Percentiles rank a stretch among this genome's conserved stretches.
These are phyloP conservation scores for Aureobasidium mangrovei DNA, from an alignment of 2,329 filamentous ascomycete species.

Conservation along the genomic window DNA sequence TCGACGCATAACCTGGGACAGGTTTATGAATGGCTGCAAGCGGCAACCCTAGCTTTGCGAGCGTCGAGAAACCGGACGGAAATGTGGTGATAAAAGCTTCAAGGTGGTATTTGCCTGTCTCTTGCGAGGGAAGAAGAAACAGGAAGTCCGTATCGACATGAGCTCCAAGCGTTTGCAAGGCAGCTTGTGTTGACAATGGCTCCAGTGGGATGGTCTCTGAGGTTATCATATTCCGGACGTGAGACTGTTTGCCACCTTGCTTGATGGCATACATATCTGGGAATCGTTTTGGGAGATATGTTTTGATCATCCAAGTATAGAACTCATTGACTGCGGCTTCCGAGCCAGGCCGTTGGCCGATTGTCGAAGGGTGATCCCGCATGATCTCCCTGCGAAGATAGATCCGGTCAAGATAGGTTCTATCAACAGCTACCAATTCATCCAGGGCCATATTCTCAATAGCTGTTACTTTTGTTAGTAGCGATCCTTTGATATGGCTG, in stretches of 20 bases:
- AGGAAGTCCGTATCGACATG: slow-evolving; percentile 54
- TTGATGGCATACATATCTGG: slow-evolving; percentile 37
- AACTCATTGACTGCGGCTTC: slow-evolving; percentile 45
- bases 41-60: slow-evolving; percentile 44
- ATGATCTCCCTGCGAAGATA: slow-evolving; percentile 42
- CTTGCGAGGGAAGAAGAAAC: slow-evolving; percentile 42
- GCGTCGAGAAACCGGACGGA: slow-evolving; percentile 50
- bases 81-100: slow-evolving; percentile 49
- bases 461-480: slow-evolving; percentile 30
- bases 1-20: slow-evolving; percentile 49
- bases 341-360: slow-evolving; percentile 31
- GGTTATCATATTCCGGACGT: slow-evolving; percentile 40
- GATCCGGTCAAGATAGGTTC: slow-evolving; percentile 47
- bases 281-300: slow-evolving; percentile 50
- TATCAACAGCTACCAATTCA: slow-evolving; percentile 51
- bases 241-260: background rate
- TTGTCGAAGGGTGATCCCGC: slow-evolving; percentile 31
- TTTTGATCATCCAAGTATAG: slow-evolving; percentile 45
- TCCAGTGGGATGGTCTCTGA: slow-evolving; percentile 31
- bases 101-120: slow-evolving; percentile 42
- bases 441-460: slow-evolving; percentile 45
- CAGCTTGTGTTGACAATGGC: slow-evolving; percentile 27
- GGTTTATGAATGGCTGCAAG: slow-evolving; percentile 50
- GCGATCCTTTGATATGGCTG: background rate
- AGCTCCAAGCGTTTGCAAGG: slow-evolving; percentile 41